Percentiles rank a stretch among this genome's conserved stretches.
Evolutionary conservation across 2,329 filamentous ascomycete genomes (phyloP).

Genomic region (Aspergillus viridinutans): DNA sequence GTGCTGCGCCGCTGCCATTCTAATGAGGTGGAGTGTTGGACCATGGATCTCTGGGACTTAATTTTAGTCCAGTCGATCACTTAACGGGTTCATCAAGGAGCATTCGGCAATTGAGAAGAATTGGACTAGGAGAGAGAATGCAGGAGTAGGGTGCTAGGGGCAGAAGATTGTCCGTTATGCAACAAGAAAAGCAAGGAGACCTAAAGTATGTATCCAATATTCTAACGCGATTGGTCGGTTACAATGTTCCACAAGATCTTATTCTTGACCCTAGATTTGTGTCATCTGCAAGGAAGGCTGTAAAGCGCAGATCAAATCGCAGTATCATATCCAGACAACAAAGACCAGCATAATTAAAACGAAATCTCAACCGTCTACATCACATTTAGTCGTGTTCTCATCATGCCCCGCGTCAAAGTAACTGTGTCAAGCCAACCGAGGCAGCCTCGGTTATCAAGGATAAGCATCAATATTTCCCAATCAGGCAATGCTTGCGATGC

Average conservation of each 20-base stretch:
- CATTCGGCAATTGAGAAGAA: background rate
- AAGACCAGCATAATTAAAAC: background rate
- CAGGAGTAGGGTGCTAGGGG: background rate
- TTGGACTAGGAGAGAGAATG: background rate
- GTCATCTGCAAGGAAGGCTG: no score
- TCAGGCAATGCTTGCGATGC: conserved; percentile 16
- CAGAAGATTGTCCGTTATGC: background rate
- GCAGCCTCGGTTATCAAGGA: background rate
- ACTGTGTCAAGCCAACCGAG: background rate
- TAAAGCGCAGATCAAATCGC: no score
- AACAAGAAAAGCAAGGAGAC: background rate
- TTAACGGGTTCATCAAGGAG: background rate
- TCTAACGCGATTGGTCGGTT: background rate
- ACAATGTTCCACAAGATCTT: background rate
- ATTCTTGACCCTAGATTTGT: background rate
- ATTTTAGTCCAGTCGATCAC: background rate
- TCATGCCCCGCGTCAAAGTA: no score
- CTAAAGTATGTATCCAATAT: background rate
- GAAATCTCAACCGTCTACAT: background rate
- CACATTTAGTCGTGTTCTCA: no score
- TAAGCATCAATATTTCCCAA: conserved; percentile 10
- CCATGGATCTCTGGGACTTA: background rate
- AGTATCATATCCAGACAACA: background rate
- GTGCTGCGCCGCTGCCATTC: background rate
- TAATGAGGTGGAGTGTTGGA: background rate